Percentiles rank a stretch among this genome's conserved stretches.
These are phyloP conservation scores for Zygosaccharomyces bailii DNA, from an alignment of 805 yeast genomes.

Conservation along the genomic window DNA sequence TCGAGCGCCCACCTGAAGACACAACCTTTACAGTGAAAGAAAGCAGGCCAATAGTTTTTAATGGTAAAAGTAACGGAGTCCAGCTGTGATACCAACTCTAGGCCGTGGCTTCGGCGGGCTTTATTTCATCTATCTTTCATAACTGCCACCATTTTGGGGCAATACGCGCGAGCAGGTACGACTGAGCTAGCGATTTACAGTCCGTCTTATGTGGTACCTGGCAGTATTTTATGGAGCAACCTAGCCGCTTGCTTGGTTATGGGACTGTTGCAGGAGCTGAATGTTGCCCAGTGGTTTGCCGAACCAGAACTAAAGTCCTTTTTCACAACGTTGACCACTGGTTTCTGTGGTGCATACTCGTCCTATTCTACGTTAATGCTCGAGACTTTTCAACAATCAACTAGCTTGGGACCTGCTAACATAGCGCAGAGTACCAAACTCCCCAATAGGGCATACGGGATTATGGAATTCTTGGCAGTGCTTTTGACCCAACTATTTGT, in stretches of 20 bases:
- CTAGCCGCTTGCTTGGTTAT: conserved; percentile 67
- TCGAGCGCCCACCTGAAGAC: too few relatives aligned
- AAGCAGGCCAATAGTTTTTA: too few relatives aligned
- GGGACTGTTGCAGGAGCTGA: conserved; percentile 44
- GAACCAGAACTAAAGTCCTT: conserved; percentile 35
- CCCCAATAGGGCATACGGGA: conserved; percentile 74
- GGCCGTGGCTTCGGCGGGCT: too few relatives aligned
- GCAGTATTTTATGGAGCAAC: conserved; percentile 76
- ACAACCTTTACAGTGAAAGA: too few relatives aligned
- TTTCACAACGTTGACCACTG: conserved; percentile 64
- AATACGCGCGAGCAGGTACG: conserved; percentile 27
- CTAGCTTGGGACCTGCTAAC: conserved; percentile 23
- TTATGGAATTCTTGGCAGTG: conserved; percentile 70
- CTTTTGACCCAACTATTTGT: conserved; percentile 55
- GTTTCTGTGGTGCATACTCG: conserved; percentile 79
- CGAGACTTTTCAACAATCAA: conserved; percentile 33
- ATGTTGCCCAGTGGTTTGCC: conserved; percentile 26
- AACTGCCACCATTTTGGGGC: conserved; percentile 27
- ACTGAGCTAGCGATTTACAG: conserved; percentile 26
- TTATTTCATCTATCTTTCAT: conserved; percentile 6
- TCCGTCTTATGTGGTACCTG: conserved; percentile 31
- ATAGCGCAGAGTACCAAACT: conserved; percentile 25
- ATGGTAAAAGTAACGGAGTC: too few relatives aligned
- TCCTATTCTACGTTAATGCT: conserved; percentile 61
- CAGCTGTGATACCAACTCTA: too few relatives aligned